phyloP scores from a whole-genome alignment of 495 filamentous ascomycete genomes.

The Annulohypoxylon bovei region DNA sequence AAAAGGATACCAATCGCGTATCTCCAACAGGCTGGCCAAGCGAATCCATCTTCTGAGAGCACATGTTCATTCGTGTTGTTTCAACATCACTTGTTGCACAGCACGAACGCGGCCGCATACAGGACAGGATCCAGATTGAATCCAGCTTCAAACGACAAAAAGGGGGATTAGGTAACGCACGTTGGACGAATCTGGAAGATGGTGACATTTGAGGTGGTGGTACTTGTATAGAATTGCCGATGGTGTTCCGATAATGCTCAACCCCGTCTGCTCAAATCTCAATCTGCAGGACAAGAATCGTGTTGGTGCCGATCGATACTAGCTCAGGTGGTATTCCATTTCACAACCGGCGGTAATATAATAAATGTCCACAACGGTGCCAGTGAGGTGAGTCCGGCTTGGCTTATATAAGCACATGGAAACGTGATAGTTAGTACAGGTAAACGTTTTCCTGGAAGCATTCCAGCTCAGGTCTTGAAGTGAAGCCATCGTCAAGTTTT shows the following conservation, averaged over 20 bases:
- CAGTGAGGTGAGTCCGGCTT: not conserved
- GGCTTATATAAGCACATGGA: not conserved
- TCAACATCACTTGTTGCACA: slow-evolving; percentile 28
- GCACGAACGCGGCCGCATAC: slow-evolving; percentile 35
- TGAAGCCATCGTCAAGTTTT: slow-evolving; percentile 35
- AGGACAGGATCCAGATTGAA: slow-evolving; percentile 31
- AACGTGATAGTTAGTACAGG: not conserved
- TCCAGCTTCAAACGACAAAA: slow-evolving; percentile 32
- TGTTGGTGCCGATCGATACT: slow-evolving; percentile 13
- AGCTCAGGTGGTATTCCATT: slow-evolving; percentile 19
- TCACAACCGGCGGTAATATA: slow-evolving; percentile 3
- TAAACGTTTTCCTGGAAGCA: not conserved
- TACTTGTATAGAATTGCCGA: slow-evolving; percentile 35
- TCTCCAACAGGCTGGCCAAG: slow-evolving; percentile 2
- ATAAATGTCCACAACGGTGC: not conserved
- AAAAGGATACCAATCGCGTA: not conserved
- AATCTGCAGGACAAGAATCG: slow-evolving; percentile 31
- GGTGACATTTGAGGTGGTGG: slow-evolving; percentile 34
- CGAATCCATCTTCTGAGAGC: not conserved
- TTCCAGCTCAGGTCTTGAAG: not conserved
- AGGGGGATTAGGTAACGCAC: slow-evolving; percentile 24
- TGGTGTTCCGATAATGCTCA: slow-evolving; percentile 40
- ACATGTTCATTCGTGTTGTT: slow-evolving; percentile 23
- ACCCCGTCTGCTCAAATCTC: slow-evolving; percentile 36
- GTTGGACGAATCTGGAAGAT: slow-evolving; percentile 34